Percentiles rank a stretch among this genome's conserved stretches.
phyloP scores from a whole-genome alignment of 345 rosid genomes.

The Turritis glabra region DNA sequence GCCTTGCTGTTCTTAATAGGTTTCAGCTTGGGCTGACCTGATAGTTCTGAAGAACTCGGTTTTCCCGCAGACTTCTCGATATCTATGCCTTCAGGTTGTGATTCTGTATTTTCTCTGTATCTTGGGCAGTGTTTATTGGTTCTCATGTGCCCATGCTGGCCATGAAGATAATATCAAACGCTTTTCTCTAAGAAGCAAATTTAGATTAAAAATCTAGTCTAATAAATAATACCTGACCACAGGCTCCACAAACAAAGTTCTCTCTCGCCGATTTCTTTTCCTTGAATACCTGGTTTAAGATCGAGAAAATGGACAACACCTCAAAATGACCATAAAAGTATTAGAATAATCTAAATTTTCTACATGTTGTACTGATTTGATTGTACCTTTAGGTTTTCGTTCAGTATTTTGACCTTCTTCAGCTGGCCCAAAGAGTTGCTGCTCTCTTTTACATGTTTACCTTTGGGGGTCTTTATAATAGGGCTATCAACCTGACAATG shows the following conservation, averaged over 20 bases:
- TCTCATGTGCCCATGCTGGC: conserved; percentile 98
- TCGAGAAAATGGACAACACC: conserved; percentile 9
- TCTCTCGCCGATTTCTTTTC: conserved; percentile 97
- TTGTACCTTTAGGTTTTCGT: conserved; percentile 69
- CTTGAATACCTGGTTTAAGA: conserved; percentile 58
- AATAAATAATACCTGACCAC: conserved; percentile 73
- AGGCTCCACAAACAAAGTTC: conserved; percentile 93
- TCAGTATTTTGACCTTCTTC: conserved; percentile 76
- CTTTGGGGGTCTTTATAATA: conserved; percentile 53
- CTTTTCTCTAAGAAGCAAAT: conserved; percentile 1
- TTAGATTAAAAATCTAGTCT: conserved; percentile 17
- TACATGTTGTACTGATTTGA: conserved; percentile 16
- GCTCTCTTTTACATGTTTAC: conserved; percentile 56
- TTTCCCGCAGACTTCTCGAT: conserved; percentile 60
- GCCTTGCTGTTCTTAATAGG: conserved; percentile 56
- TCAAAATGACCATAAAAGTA: conserved; percentile 18
- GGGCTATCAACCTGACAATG: conserved; percentile 64
- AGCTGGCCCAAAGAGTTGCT: conserved; percentile 37
- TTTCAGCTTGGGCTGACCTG: conserved; percentile 59
- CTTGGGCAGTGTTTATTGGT: conserved; percentile 97
- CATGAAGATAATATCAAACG: conserved; percentile 31
- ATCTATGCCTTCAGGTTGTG: conserved; percentile 54
- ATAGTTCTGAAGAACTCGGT: conserved; percentile 52
- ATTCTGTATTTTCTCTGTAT: conserved; percentile 80
- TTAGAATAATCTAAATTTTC: not conserved